phyloP scores from a whole-genome alignment of 73 alveolate species.

The Stentor roeselii region DNA sequence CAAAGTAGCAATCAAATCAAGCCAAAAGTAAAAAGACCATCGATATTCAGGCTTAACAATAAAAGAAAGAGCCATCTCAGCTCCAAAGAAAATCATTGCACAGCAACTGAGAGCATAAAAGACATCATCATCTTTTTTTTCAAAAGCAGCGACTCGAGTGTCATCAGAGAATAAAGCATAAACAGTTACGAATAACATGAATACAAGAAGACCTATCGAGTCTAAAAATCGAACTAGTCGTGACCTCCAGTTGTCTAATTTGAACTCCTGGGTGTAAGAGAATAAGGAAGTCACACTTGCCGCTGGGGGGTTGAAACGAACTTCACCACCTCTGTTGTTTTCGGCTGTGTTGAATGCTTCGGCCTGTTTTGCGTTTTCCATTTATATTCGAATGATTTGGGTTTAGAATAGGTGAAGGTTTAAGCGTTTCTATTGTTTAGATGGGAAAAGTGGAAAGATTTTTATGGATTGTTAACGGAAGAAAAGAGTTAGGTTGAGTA shows the following conservation, averaged over 20 bases:
- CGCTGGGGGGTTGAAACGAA: not conserved
- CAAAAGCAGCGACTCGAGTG: slow-evolving; percentile 53
- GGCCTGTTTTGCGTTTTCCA: not conserved
- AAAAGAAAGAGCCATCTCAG: slow-evolving; percentile 28
- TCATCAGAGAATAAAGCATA: slow-evolving; percentile 88
- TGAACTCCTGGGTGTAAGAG: not conserved
- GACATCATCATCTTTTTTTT: slow-evolving; percentile 57
- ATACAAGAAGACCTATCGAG: slow-evolving; percentile 21
- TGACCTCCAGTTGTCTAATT: not conserved
- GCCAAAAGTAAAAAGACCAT: slow-evolving; percentile 63
- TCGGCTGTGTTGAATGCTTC: not conserved
- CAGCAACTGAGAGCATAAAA: slow-evolving; percentile 30
- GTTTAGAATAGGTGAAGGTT: too few relatives aligned
- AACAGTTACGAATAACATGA: slow-evolving; percentile 70
- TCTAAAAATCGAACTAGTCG: not conserved
- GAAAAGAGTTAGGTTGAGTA: too few relatives aligned
- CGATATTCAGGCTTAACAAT: slow-evolving; percentile 29
- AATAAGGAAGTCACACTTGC: not conserved
- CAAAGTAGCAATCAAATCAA: slow-evolving; percentile 66
- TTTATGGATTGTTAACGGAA: too few relatives aligned
- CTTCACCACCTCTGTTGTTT: not conserved
- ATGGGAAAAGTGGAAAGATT: too few relatives aligned
- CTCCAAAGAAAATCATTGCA: not conserved
- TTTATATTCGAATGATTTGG: too few relatives aligned
- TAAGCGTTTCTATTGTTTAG: too few relatives aligned